Evolutionary conservation across 371 early-diverging fungal genomes (phyloP).

Genomic region (Mortierella polycephala): DNA sequence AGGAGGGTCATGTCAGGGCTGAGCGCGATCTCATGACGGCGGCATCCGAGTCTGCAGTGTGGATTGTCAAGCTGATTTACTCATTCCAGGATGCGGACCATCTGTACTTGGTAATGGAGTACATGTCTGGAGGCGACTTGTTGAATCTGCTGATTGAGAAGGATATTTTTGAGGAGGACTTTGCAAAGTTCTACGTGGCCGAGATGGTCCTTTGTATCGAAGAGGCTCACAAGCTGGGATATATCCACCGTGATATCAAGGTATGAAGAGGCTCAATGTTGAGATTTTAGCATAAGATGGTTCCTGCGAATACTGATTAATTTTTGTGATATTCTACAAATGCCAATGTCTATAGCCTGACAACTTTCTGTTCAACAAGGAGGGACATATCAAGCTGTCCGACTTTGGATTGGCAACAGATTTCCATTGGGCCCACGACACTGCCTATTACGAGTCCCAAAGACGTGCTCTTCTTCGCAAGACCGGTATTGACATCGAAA

Average conservation of each 20-base stretch:
- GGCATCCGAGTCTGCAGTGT: constrained; percentile 62
- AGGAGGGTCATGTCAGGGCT: constrained; percentile 78
- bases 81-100: constrained; percentile 77
- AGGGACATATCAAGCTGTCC: constrained; percentile 82
- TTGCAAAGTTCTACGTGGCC: constrained; percentile 77
- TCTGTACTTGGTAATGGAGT: constrained; percentile 82
- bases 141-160: constrained; percentile 72
- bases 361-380: constrained; percentile 64
- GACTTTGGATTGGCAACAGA: constrained; percentile 84
- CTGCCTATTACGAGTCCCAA: constrained; percentile 64
- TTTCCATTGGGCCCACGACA: constrained; percentile 68
- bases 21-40: constrained; percentile 86
- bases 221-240: constrained; percentile 71
- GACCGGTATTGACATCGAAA: constrained; percentile 59
- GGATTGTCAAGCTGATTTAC: constrained; percentile 78
- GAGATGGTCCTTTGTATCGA: constrained; percentile 80
- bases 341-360: constrained; percentile 29
- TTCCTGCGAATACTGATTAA: not conserved
- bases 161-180: constrained; percentile 68
- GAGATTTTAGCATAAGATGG: not conserved
- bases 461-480: constrained; percentile 58
- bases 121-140: constrained; percentile 85
- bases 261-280: constrained; percentile 19
- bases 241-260: constrained; percentile 77
- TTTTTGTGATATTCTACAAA: not conserved